Evolutionary conservation across 164 flowering plant genomes (phyloP).

Genomic region (Platanus orientalis): DNA sequence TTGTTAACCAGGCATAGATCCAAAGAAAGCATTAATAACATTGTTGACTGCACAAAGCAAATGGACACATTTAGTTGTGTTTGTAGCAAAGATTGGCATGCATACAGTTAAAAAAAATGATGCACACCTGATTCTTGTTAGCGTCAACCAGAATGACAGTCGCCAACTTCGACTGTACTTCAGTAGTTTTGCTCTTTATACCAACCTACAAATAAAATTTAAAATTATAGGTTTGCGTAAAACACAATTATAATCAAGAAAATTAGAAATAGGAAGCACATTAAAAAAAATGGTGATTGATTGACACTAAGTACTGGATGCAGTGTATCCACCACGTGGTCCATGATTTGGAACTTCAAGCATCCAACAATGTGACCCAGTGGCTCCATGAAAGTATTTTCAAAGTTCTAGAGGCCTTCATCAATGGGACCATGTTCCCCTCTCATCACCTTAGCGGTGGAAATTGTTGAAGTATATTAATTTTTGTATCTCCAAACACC

Average conservation of each 20-base stretch:
- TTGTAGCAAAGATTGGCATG: not conserved
- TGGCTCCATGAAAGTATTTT: too few relatives aligned
- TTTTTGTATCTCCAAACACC: too few relatives aligned
- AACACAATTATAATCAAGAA: slow-evolving; percentile 4
- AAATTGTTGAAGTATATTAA: too few relatives aligned
- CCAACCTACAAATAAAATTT: slow-evolving; percentile 61
- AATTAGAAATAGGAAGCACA: too few relatives aligned
- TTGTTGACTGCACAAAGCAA: not conserved
- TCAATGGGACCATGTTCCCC: too few relatives aligned
- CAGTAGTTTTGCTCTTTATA: slow-evolving; percentile 74
- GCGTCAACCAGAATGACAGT: slow-evolving; percentile 79
- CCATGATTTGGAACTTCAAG: not conserved
- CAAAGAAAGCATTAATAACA: not conserved
- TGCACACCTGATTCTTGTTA: slow-evolving; percentile 82
- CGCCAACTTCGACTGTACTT: slow-evolving; percentile 78
- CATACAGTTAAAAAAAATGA: not conserved
- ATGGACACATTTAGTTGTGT: not conserved
- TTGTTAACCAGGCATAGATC: not conserved
- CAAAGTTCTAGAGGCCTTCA: too few relatives aligned
- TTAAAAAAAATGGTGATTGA: too few relatives aligned
- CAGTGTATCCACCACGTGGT: not conserved
- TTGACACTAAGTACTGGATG: too few relatives aligned
- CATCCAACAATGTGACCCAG: not conserved
- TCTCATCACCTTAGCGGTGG: too few relatives aligned
- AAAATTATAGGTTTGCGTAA: slow-evolving; percentile 2